Evolutionary conservation across 345 rosid species (phyloP).

Genomic region (Melaleuca alternifolia): DNA sequence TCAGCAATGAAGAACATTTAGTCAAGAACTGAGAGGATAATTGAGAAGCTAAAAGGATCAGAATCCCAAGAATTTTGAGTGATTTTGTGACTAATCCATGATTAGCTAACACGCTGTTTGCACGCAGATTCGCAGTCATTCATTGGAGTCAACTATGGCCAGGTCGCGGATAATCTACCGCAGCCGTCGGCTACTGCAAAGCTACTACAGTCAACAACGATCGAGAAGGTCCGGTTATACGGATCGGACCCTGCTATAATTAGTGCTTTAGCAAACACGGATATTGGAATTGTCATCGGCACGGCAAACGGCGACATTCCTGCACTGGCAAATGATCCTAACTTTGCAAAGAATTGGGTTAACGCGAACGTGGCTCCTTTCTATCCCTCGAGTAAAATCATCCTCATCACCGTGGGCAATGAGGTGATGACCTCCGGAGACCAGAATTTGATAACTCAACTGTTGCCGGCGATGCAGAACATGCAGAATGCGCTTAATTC

Average conservation of each 20-base stretch:
- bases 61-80: background rate
- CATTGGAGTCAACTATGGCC: conserved; percentile 83
- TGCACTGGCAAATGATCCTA: conserved; percentile 61
- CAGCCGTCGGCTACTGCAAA: conserved; percentile 57
- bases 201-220: conserved; percentile 65
- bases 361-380: conserved; percentile 54
- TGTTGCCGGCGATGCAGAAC: conserved; percentile 80
- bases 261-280: conserved; percentile 66
- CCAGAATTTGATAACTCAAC: conserved; percentile 35
- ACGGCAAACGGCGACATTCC: conserved; percentile 64
- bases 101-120: background rate
- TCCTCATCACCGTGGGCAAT: conserved; percentile 70
- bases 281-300: conserved; percentile 68
- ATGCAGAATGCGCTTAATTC: conserved; percentile 60
- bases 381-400: conserved; percentile 76
- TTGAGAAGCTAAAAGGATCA: background rate
- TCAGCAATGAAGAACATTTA: background rate
- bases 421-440: conserved; percentile 48
- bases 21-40: background rate
- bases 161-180: conserved; percentile 75
- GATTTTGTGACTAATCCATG: background rate
- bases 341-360: conserved; percentile 57
- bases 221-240: conserved; percentile 65
- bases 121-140: conserved; percentile 56
- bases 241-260: conserved; percentile 69